These are phyloP conservation scores for Moesziomyces aphidis DNA, from an alignment of 1,284 basidiomycete genomes.

Conservation along the genomic window DNA sequence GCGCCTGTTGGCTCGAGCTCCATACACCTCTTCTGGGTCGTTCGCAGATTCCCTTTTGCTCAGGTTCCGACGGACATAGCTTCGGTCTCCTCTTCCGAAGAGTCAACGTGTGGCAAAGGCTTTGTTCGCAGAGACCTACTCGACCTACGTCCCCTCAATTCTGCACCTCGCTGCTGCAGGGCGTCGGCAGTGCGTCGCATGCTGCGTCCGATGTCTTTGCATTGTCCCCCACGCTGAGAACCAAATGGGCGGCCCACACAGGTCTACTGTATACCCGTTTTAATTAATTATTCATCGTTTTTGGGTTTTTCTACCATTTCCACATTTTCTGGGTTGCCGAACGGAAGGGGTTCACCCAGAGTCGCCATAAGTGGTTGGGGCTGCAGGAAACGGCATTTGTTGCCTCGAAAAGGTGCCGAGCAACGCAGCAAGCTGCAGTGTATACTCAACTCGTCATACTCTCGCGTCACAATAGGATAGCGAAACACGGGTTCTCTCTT, in stretches of 20 bases:
- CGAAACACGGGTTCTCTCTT: background rate
- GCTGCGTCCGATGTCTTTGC: background rate
- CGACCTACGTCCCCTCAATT: background rate
- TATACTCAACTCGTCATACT: no score
- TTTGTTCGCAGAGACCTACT: background rate
- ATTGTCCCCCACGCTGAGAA: background rate
- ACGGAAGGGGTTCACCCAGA: background rate
- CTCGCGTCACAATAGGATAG: background rate
- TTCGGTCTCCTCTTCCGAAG: background rate
- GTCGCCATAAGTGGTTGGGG: background rate
- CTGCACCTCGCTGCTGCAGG: background rate
- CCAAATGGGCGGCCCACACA: background rate
- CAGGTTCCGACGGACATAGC: background rate
- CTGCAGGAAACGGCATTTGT: background rate
- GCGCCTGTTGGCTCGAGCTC: background rate
- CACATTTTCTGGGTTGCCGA: background rate
- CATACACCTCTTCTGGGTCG: background rate
- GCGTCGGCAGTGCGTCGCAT: no score
- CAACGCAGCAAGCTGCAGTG: no score
- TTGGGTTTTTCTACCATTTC: background rate
- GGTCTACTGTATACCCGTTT: background rate
- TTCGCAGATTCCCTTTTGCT: background rate
- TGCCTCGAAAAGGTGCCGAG: background rate
- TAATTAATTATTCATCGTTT: background rate
- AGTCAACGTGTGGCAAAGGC: background rate